phyloP scores from a whole-genome alignment of 148 eudicot species.

The Camellia japonica region DNA sequence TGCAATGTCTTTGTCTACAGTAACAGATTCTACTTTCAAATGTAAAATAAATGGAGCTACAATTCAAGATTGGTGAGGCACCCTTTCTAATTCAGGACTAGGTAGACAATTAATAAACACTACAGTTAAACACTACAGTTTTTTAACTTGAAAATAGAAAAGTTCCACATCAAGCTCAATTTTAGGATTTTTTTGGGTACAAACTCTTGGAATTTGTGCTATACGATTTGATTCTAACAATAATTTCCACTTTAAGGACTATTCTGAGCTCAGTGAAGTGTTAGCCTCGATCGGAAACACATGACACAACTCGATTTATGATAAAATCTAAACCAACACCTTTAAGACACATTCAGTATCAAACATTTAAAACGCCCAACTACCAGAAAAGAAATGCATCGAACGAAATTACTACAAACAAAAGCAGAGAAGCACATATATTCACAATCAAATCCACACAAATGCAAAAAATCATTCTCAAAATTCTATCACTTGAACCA shows the following conservation, averaged over 20 bases:
- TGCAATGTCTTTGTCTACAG: background rate
- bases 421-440: background rate
- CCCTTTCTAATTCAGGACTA: background rate
- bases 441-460: background rate
- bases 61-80: background rate
- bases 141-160: background rate
- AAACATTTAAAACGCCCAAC: background rate
- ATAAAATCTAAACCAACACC: background rate
- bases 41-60: background rate
- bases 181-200: too few species aligned
- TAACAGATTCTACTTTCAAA: background rate
- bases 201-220: background rate
- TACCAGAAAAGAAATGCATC: background rate
- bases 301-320: background rate
- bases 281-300: background rate
- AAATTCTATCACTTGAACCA: background rate
- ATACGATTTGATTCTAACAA: background rate
- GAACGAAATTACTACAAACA: background rate
- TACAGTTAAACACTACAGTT: background rate
- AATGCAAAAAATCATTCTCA: background rate
- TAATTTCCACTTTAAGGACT: background rate
- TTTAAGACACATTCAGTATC: conserved; percentile 2
- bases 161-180: background rate
- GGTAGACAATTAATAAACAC: background rate
- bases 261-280: too few species aligned